Percentiles rank a stretch among this genome's conserved stretches.
Conservation (phyloP, 257 asterid species). For the Paulownia fortunei region DNA sequence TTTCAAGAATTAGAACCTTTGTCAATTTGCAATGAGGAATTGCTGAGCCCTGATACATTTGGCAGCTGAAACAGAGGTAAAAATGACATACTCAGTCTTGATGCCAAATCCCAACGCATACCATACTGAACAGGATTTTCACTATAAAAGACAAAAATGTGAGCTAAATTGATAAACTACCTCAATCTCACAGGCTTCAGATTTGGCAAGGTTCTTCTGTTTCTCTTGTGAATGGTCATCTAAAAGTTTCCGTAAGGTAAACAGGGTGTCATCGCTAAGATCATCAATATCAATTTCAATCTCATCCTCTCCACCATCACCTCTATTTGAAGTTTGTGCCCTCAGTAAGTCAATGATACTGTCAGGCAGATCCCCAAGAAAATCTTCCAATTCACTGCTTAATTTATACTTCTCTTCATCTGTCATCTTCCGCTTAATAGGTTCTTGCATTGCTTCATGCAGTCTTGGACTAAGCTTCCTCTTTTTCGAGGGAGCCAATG, state of each 20-base stretch:
- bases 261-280: constrained; percentile 64
- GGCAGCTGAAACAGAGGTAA: constrained; percentile 67
- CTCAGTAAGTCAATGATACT: constrained; percentile 60
- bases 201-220: constrained; percentile 48
- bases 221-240: constrained; percentile 65
- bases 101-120: constrained; percentile 1
- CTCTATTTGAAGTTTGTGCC: constrained; percentile 59
- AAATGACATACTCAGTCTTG: constrained; percentile 11
- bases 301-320: constrained; percentile 69
- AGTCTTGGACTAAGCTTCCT: constrained; percentile 63
- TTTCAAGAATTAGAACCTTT: constrained; percentile 66
- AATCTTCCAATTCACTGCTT: constrained; percentile 62
- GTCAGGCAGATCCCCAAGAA: constrained; percentile 62
- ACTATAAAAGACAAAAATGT: neutral
- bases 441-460: constrained; percentile 49
- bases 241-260: constrained; percentile 65
- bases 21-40: constrained; percentile 79
- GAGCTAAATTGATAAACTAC: constrained; percentile 38
- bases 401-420: constrained; percentile 68
- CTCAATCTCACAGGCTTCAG: constrained; percentile 88
- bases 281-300: constrained; percentile 81
- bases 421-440: constrained; percentile 55
- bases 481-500: constrained; percentile 55
- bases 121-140: neutral
- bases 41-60: constrained; percentile 85